A percentile compares a stretch with the other conserved stretches of the same genome.
Evolutionary conservation across 2,329 filamentous ascomycete species (phyloP).

Genomic region (Colletotrichum phormii): DNA sequence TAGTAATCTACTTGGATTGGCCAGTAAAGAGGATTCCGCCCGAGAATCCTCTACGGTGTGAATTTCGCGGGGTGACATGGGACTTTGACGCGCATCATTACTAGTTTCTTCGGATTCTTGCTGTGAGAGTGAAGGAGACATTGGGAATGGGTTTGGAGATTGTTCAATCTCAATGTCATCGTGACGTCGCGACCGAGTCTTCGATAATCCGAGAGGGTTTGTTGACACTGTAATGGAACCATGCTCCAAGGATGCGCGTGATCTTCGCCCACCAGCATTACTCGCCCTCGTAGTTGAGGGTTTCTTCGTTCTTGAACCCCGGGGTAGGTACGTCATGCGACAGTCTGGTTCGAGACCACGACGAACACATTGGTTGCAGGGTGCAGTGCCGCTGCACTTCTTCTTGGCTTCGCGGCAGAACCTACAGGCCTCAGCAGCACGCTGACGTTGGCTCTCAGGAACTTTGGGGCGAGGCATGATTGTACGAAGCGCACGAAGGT

Average conservation of each 20-base stretch:
- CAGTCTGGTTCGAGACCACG: conserved; percentile 55
- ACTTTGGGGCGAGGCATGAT: conserved; percentile 65
- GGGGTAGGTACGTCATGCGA: conserved; percentile 46
- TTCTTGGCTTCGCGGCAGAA: conserved; percentile 63
- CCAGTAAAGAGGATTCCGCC: neutral
- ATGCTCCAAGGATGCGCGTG: neutral
- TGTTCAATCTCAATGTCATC: neutral
- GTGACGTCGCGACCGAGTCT: neutral
- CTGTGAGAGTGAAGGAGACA: neutral
- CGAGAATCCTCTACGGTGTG: neutral
- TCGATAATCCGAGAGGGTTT: neutral
- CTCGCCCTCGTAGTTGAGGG: neutral
- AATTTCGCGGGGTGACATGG: neutral
- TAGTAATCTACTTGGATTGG: neutral
- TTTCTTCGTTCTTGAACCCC: conserved; percentile 45
- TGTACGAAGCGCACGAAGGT: neutral
- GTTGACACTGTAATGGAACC: neutral
- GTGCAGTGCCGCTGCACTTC: conserved; percentile 60
- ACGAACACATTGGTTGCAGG: conserved; percentile 59
- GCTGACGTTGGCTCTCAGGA: conserved; percentile 58
- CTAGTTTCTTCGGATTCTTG: neutral
- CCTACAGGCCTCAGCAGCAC: conserved; percentile 61
- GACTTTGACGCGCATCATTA: neutral
- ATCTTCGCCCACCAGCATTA: neutral
- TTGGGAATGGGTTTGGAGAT: neutral